Base-by-base conservation (phyloP, 495 filamentous ascomycete species). In the Parmelia sp. region DNA sequence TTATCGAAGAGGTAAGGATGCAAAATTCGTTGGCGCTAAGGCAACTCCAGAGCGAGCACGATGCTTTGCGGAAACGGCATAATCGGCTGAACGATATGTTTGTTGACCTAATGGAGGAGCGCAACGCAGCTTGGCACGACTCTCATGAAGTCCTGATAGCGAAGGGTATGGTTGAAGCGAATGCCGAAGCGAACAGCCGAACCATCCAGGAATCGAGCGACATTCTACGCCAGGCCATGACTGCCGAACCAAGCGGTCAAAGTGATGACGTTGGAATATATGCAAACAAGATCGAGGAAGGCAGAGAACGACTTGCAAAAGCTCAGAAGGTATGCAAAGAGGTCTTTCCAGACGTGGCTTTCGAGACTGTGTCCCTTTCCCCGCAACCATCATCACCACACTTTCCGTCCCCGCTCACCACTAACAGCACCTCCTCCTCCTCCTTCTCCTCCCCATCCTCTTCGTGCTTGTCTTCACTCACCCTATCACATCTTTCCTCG, bases 1-100 rank as follows among this genome's bases (percentile, higher is more conserved):
- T 80, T 15, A 69, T 83, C 36, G 74, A 74, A 39, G 77, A 78
- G 63, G 68, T 83, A 58, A 82, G 80, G 65, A 75, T 78, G 55
- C 72, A 76, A 47, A 75, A 75, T 55, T 77, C 74, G 9, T 65
- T 71, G 39, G 81, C 83, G 66, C 66, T 81, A 40, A 68, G 75
- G 64, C 74, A 77, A 68, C 63, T 83, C 33, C 77, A 80, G 19
- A 70, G 70, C 29, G 80, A 82, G 55, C 74, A 79, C 71, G 76
- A 81, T 57, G 74, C 66, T 60, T 68, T 77, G 15, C 72, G 68
- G 25, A 74, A 77, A 36, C 80, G 75, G 64, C 61, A 75, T 23
- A 72, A 76, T 59, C 74, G 73, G 63, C 69, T 80, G 37, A 72
- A 79, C 60, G 77, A 78, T 25, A 72, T 79, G 62, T 67, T 77